Percentiles rank a stretch among this genome's conserved stretches.
These are phyloP conservation scores for Nemania serpens DNA, from an alignment of 2,329 filamentous ascomycete genomes.

Conservation along the genomic window DNA sequence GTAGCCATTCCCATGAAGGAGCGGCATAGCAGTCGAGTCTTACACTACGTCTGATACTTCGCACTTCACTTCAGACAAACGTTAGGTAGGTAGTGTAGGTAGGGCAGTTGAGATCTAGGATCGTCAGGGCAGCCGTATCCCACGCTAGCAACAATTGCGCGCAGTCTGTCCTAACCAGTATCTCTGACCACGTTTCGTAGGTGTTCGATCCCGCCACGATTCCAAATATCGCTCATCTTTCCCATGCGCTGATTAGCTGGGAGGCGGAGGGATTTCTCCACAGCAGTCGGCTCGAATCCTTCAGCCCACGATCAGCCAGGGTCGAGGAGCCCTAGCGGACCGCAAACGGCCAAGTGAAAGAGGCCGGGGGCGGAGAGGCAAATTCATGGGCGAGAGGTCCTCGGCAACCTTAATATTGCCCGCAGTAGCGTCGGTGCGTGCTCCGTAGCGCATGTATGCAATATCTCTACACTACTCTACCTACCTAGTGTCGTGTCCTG, in stretches of 20 bases:
- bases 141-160: slow-evolving; percentile 22
- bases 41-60: neutral
- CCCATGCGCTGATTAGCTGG: slow-evolving; percentile 15
- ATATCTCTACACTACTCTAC: slow-evolving; percentile 5
- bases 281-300: slow-evolving; percentile 24
- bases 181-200: slow-evolving; percentile 27
- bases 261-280: slow-evolving; percentile 17
- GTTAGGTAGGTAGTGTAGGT: neutral
- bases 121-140: slow-evolving; percentile 24
- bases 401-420: slow-evolving; percentile 28
- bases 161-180: slow-evolving; percentile 6
- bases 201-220: slow-evolving; percentile 21
- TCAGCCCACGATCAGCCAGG: slow-evolving; percentile 23
- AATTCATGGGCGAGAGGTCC: neutral
- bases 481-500: neutral
- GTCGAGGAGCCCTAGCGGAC: slow-evolving; percentile 10
- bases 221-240: slow-evolving; percentile 23
- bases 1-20: too few relatives aligned
- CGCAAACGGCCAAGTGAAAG: slow-evolving; percentile 14
- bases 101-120: neutral
- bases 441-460: slow-evolving; percentile 6
- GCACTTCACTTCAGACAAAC: neutral
- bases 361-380: neutral
- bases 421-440: slow-evolving; percentile 21
- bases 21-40: neutral